Evolutionary conservation across 176 grass and related monocot species (phyloP).

Genomic region (Lolium perenne): DNA sequence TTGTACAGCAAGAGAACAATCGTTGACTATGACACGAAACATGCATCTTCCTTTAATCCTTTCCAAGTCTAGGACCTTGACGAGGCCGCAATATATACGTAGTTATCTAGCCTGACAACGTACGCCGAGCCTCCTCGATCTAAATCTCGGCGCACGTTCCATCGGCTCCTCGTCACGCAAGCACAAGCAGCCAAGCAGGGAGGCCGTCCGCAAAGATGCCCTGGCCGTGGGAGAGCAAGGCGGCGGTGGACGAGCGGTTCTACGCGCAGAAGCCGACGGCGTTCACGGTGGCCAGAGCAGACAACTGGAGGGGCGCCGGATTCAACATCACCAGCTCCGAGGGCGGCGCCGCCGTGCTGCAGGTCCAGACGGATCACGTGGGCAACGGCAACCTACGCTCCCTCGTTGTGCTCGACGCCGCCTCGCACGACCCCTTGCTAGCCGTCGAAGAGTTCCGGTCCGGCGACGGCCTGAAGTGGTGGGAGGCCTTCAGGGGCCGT

Average conservation of each 20-base stretch:
- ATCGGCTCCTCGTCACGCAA: too few relatives aligned
- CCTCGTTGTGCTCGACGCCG: constrained; percentile 41
- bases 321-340: not conserved
- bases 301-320: not conserved
- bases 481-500: constrained; percentile 54
- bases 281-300: not conserved
- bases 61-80: too few relatives aligned
- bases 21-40: too few relatives aligned
- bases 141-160: too few relatives aligned
- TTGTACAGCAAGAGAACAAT: too few relatives aligned
- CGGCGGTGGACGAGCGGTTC: not conserved
- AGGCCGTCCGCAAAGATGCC: not conserved
- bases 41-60: too few relatives aligned
- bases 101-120: too few relatives aligned
- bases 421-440: constrained; percentile 35
- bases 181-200: too few relatives aligned
- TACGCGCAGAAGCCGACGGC: not conserved
- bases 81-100: too few relatives aligned
- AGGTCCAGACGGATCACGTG: constrained; percentile 45
- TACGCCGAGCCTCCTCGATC: too few relatives aligned
- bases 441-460: constrained; percentile 40
- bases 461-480: not conserved
- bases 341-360: constrained; percentile 22
- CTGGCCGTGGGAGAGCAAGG: not conserved
- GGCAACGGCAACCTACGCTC: constrained; percentile 38